These are phyloP conservation scores for Auricularia cornea DNA, from an alignment of 768 basidiomycete genomes.

Conservation along the genomic window DNA sequence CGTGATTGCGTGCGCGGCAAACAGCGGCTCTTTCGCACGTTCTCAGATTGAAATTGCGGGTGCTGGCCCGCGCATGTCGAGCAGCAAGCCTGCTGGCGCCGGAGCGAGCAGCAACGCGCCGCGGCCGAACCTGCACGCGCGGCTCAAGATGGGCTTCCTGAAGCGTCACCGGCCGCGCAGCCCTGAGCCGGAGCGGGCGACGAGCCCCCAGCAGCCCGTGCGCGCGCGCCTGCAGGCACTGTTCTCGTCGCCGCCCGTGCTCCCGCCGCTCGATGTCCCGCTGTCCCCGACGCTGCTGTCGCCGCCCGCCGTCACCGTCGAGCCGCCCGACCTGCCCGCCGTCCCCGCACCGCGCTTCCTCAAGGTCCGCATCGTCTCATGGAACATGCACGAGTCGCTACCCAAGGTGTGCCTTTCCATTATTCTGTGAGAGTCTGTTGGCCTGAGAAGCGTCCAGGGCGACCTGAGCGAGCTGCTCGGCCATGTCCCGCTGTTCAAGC, in stretches of 20 bases:
- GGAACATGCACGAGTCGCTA: slow-evolving; percentile 82
- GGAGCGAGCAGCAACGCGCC: too few species aligned
- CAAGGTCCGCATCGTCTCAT: slow-evolving; percentile 63
- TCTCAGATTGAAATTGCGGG: too few species aligned
- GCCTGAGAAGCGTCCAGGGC: slow-evolving; percentile 37
- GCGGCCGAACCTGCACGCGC: neutral
- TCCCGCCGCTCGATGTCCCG: slow-evolving; percentile 17
- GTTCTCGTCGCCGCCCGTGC: slow-evolving; percentile 29
- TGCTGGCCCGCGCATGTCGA: too few species aligned
- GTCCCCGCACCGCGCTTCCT: slow-evolving; percentile 28
- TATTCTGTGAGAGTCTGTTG: neutral
- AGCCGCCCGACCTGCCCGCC: slow-evolving; percentile 20
- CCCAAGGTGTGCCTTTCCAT: slow-evolving; percentile 46
- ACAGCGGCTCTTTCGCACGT: too few species aligned
- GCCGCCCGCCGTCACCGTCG: slow-evolving; percentile 17
- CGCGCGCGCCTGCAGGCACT: slow-evolving; percentile 45
- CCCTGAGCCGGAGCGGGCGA: neutral
- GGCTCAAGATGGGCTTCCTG: neutral
- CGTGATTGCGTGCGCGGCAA: too few species aligned
- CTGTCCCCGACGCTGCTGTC: slow-evolving; percentile 15
- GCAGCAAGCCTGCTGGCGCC: too few species aligned
- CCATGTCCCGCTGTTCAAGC: slow-evolving; percentile 39
- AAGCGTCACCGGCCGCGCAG: neutral
- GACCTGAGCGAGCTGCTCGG: slow-evolving; percentile 67
- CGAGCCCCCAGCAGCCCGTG: slow-evolving; percentile 17